Base-by-base conservation (phyloP, 2,329 filamentous ascomycete genomes). In the Cladosporium sphaerospermum region DNA sequence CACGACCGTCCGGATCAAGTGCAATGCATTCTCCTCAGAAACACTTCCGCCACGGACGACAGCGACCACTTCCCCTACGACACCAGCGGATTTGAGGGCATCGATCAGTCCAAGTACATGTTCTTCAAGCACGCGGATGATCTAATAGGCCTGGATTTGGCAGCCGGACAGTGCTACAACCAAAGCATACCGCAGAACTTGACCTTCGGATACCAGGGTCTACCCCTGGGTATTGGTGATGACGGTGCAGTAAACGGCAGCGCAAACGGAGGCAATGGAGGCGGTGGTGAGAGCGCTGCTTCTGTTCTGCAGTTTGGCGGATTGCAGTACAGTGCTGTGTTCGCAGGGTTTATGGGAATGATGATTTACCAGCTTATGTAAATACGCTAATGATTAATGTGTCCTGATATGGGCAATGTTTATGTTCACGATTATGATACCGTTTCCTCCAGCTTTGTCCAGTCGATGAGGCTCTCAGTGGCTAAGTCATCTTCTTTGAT, bases 81-180 rank as follows among this genome's bases (percentile, higher is more conserved):
- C 62, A 91, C 87, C 0, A 75, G 74, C 18, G 84, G 83, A 0
- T 91, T 91, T 71, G 73, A 87, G 69, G 78, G 73, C 2, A 65
- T 91, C 41, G 78, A 85, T 47, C 80, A 84, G 66, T 75, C 75
- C 32, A 79, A 74, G 58, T 91, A 89, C 71, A 90, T 91, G 86
- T 91, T 92, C 72, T 91, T 92, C 75, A 72, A 78, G 13, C 77
- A 84, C 14, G 79, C 86, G 0, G 82, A 89, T 66, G 87, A 91
- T 60, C 69, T 91, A 36, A 76, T 62, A 6, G 75, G 77, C 3
- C 69, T 89, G 56, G 85, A 91, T 61, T 82, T 91, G 55, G 75
- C 73, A 2, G 80, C 79, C 42, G 86, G 86, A 1, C 75, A 85
- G 54, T 90, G 87, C 66, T 76, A 81, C 61, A 90, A 89, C 61